Evolutionary conservation across 345 rosid genomes (phyloP).

Genomic region (Eutrema japonicum): DNA sequence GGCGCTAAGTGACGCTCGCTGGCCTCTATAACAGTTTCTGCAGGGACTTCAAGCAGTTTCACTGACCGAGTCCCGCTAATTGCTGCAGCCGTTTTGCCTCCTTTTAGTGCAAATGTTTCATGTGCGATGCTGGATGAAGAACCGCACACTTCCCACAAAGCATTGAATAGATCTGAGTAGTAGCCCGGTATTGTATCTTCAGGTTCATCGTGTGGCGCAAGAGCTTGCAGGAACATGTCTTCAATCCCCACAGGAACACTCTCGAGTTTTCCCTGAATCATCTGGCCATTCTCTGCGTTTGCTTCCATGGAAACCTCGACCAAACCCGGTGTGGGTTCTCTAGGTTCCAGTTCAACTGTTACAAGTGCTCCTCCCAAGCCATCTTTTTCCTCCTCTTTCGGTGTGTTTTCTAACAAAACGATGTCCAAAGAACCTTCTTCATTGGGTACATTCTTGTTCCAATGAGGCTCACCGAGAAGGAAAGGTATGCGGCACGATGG

Average conservation of each 20-base stretch:
- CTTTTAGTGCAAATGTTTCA: constrained; percentile 73
- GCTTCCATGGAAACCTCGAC: constrained; percentile 89
- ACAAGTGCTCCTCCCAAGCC: constrained; percentile 62
- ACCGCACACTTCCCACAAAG: constrained; percentile 91
- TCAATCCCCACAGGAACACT: constrained; percentile 80
- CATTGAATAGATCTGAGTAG: constrained; percentile 65
- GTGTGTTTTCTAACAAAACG: constrained; percentile 52
- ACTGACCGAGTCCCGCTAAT: constrained; percentile 86
- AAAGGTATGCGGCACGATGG: constrained; percentile 78
- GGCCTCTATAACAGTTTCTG: constrained; percentile 53
- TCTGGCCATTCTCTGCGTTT: constrained; percentile 79
- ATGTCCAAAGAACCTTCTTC: constrained; percentile 53
- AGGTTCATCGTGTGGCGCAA: constrained; percentile 59
- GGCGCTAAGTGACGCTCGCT: constrained; percentile 64
- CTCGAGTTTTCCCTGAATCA: constrained; percentile 75
- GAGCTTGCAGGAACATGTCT: constrained; percentile 91
- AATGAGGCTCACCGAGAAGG: constrained; percentile 75
- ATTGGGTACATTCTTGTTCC: constrained; percentile 37
- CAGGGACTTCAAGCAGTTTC: constrained; percentile 82
- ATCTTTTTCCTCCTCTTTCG: constrained; percentile 50
- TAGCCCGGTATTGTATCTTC: constrained; percentile 58
- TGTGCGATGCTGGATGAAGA: constrained; percentile 72
- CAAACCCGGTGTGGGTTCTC: constrained; percentile 90
- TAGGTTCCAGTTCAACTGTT: constrained; percentile 72
- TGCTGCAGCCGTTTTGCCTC: constrained; percentile 77